A percentile compares a stretch with the other conserved stretches of the same genome.
Evolutionary conservation across 345 rosid genomes (phyloP).

Genomic region (Angophora floribunda): DNA sequence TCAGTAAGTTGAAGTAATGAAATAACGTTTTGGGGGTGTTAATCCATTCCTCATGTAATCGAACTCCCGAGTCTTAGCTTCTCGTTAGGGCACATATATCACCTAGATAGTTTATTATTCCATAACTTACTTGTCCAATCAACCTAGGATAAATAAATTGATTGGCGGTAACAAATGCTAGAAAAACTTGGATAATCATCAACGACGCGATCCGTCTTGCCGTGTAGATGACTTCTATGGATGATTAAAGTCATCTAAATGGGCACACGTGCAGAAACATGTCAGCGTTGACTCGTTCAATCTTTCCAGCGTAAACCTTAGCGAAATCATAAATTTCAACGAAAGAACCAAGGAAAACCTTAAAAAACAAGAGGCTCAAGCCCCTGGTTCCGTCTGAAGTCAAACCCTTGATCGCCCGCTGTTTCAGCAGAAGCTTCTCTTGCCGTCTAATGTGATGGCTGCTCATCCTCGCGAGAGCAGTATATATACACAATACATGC

Average conservation of each 20-base stretch:
- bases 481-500: background rate
- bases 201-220: background rate
- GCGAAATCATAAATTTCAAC: background rate
- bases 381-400: conserved; percentile 18
- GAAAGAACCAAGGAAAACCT: background rate
- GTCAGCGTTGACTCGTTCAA: background rate
- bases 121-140: background rate
- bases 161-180: background rate
- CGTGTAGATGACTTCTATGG: background rate
- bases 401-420: background rate
- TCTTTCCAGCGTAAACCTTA: background rate
- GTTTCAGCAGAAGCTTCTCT: background rate
- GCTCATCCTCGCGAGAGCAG: background rate
- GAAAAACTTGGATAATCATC: background rate
- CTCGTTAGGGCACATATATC: background rate
- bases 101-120: background rate
- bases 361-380: conserved; percentile 37
- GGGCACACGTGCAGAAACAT: background rate
- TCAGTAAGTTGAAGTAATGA: background rate
- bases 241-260: background rate
- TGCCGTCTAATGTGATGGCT: background rate
- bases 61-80: background rate
- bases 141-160: background rate
- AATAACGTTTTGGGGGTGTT: background rate
- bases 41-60: background rate